Evolutionary conservation across 2,329 filamentous ascomycete species (phyloP).

Genomic region (Ascocoryne sarcoides): DNA sequence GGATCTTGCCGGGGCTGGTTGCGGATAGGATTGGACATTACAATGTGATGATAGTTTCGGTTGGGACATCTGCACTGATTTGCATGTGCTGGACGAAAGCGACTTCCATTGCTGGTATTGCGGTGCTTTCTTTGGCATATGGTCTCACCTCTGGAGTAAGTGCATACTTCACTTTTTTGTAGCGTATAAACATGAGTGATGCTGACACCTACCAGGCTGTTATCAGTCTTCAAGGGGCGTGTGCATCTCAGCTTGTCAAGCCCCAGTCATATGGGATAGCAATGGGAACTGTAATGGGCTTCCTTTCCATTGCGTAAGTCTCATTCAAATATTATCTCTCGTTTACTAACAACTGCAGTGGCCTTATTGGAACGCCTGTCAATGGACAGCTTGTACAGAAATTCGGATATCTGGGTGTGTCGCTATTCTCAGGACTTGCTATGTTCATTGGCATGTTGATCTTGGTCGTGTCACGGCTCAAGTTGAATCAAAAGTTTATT

Average conservation of each 20-base stretch:
- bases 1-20: conserved; percentile 13
- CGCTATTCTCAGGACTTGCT: conserved; percentile 17
- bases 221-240: conserved; percentile 19
- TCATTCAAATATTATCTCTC: neutral
- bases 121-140: conserved; percentile 15
- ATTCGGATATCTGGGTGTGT: conserved; percentile 16
- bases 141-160: conserved; percentile 16
- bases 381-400: conserved; percentile 15
- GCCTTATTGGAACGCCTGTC: conserved; percentile 19
- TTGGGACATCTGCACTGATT: conserved; percentile 12
- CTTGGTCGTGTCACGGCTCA: conserved; percentile 12
- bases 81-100: conserved; percentile 16
- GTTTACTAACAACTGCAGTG: conserved; percentile 3
- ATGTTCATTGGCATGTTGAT: conserved; percentile 16
- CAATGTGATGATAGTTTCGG: conserved; percentile 15
- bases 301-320: conserved; percentile 16
- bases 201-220: conserved; percentile 14
- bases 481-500: conserved; percentile 7
- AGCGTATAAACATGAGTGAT: neutral
- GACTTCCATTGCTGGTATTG: conserved; percentile 9
- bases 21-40: conserved; percentile 14
- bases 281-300: conserved; percentile 16
- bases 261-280: conserved; percentile 16
- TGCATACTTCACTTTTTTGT: neutral
- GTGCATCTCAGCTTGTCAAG: conserved; percentile 12